Evolutionary conservation across 2,329 filamentous ascomycete species (phyloP).

Genomic region (Pestalotiopsis sp.): DNA sequence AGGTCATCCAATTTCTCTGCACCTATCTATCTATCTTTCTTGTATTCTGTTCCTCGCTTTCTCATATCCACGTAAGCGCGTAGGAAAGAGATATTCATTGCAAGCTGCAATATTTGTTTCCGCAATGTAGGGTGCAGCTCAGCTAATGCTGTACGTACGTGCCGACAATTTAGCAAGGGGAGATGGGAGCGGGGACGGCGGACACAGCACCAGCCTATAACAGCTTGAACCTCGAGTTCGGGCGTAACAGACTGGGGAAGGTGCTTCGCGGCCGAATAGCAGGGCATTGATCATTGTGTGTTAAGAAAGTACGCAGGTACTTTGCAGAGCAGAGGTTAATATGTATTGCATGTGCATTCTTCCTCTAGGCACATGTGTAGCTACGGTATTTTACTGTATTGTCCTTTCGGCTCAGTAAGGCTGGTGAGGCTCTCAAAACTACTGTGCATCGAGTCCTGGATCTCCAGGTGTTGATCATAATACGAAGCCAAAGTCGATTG

Average conservation of each 20-base stretch:
- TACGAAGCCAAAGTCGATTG: not conserved
- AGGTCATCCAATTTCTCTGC: not conserved
- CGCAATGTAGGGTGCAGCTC: not conserved
- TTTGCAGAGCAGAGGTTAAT: not conserved
- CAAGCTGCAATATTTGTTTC: not conserved
- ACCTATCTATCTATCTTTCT: not conserved
- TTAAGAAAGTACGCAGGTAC: too few species aligned
- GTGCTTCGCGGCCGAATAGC: slow-evolving; percentile 5
- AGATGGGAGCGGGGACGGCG: not conserved
- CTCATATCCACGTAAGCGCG: not conserved
- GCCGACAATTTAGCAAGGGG: not conserved
- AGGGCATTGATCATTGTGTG: not conserved
- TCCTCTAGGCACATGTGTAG: not conserved
- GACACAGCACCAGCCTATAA: slow-evolving; percentile 2
- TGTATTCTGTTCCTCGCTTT: not conserved
- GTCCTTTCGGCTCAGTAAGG: not conserved
- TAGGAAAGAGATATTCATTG: not conserved
- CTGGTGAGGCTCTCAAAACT: too few species aligned
- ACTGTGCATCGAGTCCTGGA: too few species aligned
- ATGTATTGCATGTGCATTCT: not conserved
- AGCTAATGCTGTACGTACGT: not conserved
- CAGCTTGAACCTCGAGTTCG: not conserved
- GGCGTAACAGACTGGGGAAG: slow-evolving; percentile 12
- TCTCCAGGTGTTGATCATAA: not conserved
- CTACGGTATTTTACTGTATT: not conserved